Evolutionary conservation across 1,284 basidiomycete genomes (phyloP).

Genomic region (Boletus hoseneyae): DNA sequence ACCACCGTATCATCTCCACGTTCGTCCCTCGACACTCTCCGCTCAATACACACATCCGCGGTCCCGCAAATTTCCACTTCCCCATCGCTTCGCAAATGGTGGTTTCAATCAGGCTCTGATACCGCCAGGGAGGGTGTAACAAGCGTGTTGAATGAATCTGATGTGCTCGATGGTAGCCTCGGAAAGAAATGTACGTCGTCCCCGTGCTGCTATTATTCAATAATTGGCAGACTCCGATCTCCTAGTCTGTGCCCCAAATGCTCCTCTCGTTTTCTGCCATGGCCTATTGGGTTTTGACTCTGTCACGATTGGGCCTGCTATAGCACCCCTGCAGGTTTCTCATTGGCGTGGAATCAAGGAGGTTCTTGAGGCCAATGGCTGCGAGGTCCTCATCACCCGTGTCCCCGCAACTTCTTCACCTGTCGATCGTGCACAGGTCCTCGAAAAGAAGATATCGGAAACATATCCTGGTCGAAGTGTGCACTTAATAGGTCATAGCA

Average conservation of each 20-base stretch:
- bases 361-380: slow-evolving; percentile 82
- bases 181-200: slow-evolving; percentile 67
- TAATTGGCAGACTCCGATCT: slow-evolving; percentile 7
- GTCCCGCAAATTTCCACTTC: slow-evolving; percentile 13
- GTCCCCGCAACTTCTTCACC: slow-evolving; percentile 90
- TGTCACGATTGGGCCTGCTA: slow-evolving; percentile 65
- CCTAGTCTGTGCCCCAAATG: slow-evolving; percentile 67
- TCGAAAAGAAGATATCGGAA: slow-evolving; percentile 78
- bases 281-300: slow-evolving; percentile 88
- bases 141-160: slow-evolving; percentile 53
- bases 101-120: slow-evolving; percentile 44
- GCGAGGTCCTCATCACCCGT: slow-evolving; percentile 88
- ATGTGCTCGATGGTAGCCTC: slow-evolving; percentile 52
- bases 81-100: slow-evolving; percentile 43
- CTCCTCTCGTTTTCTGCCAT: slow-evolving; percentile 92
- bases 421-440: slow-evolving; percentile 80
- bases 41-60: slow-evolving; percentile 46
- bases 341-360: slow-evolving; percentile 97
- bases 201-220: slow-evolving; percentile 2
- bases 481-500: slow-evolving; percentile 88
- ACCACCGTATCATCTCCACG: slow-evolving; percentile 28
- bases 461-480: slow-evolving; percentile 78
- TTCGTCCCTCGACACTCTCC: slow-evolving; percentile 63
- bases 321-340: slow-evolving; percentile 79
- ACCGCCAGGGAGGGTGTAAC: slow-evolving; percentile 42